Percentiles rank a stretch among this genome's conserved stretches.
Conservation (phyloP, 345 rosid species). For the Syzygium aromaticum region DNA sequence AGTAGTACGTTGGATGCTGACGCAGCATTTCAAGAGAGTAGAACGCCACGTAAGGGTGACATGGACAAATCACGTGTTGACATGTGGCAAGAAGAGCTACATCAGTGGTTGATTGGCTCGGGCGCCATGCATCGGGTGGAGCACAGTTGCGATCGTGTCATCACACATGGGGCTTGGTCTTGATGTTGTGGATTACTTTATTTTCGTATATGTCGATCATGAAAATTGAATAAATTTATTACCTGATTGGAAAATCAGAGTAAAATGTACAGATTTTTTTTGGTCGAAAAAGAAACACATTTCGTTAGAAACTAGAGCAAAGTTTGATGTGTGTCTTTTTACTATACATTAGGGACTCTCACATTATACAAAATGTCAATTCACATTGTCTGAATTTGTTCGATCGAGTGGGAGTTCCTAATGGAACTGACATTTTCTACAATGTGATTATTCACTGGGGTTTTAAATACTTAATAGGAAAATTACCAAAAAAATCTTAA, state of each 20-base stretch:
- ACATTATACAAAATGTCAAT: not conserved
- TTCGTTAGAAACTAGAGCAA: too few relatives aligned
- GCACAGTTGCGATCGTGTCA: not conserved
- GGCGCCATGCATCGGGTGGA: not conserved
- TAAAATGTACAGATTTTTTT: not conserved
- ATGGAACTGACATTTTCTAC: too few relatives aligned
- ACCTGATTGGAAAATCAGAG: not conserved
- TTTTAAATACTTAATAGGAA: too few relatives aligned
- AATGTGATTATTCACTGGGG: too few relatives aligned
- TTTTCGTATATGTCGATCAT: not conserved
- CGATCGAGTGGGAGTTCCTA: not conserved
- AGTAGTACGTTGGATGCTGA: not conserved
- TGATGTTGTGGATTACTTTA: not conserved
- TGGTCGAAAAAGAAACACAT: too few relatives aligned
- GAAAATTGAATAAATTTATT: not conserved
- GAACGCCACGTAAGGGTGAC: not conserved
- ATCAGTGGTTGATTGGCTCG: not conserved
- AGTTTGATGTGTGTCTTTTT: not conserved
- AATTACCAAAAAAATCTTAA: too few relatives aligned
- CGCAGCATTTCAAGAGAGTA: not conserved
- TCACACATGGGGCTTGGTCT: too few relatives aligned
- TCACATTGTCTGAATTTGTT: not conserved
- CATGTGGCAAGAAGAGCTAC: not conserved
- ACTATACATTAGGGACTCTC: not conserved
- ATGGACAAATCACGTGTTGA: not conserved